Evolutionary conservation across 768 basidiomycete species (phyloP).

Genomic region (Hericium coralloides): DNA sequence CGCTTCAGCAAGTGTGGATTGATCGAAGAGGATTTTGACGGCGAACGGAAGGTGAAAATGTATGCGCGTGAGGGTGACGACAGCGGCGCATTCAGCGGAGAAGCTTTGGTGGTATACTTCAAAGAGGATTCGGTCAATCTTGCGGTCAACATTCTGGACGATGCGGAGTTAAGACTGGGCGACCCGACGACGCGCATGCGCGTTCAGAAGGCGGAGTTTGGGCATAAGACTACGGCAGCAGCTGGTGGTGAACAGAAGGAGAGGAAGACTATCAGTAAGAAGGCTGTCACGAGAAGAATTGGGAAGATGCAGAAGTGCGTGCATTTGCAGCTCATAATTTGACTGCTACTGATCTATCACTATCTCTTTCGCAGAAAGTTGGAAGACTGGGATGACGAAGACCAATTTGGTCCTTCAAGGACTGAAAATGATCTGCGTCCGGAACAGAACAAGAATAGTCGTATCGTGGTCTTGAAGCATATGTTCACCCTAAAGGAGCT

Average conservation of each 20-base stretch:
- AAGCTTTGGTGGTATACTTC: conserved; percentile 93
- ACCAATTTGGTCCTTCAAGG: conserved; percentile 74
- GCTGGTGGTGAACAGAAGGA: conserved; percentile 36
- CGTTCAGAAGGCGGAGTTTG: conserved; percentile 71
- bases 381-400: conserved; percentile 90
- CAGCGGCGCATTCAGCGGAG: conserved; percentile 84
- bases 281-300: conserved; percentile 63
- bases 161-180: conserved; percentile 83
- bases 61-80: conserved; percentile 59
- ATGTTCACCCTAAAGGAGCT: conserved; percentile 90
- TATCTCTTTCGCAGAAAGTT: conserved; percentile 55
- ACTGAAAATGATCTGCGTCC: conserved; percentile 43
- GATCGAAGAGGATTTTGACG: conserved; percentile 87
- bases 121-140: conserved; percentile 92
- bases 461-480: conserved; percentile 88
- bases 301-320: conserved; percentile 83
- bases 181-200: conserved; percentile 64
- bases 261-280: conserved; percentile 66
- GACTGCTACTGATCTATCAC: not conserved
- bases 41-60: conserved; percentile 90
- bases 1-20: conserved; percentile 91
- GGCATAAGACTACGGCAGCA: conserved; percentile 47
- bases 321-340: not conserved
- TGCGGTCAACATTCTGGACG: conserved; percentile 80
- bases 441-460: conserved; percentile 43